A percentile compares a stretch with the other conserved stretches of the same genome.
phyloP scores from a whole-genome alignment of 2,329 filamentous ascomycete species.

The Alternaria viburni region DNA sequence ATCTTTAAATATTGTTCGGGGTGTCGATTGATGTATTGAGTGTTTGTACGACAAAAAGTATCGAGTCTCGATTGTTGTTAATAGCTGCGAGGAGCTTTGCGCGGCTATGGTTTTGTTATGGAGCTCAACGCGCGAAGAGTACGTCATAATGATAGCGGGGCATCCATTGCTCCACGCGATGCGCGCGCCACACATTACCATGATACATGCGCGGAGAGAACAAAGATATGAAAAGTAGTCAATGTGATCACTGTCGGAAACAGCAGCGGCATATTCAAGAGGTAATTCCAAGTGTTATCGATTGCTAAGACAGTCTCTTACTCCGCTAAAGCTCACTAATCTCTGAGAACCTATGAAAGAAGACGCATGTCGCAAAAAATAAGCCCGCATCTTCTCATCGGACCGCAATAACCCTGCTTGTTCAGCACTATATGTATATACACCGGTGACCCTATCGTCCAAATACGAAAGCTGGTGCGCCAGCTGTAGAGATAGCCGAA shows the following conservation, averaged over 20 bases:
- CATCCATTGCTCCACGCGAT: constrained; percentile 17
- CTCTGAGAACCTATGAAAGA: not conserved
- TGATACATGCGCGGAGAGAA: not conserved
- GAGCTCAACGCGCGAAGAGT: constrained; percentile 9
- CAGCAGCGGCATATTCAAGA: not conserved
- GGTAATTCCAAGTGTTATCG: constrained; percentile 1
- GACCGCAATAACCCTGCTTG: constrained; percentile 11
- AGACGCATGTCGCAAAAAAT: constrained; percentile 2
- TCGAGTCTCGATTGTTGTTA: not conserved
- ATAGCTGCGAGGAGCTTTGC: constrained; percentile 11
- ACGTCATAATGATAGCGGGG: constrained; percentile 34
- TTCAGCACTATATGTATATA: constrained; percentile 23
- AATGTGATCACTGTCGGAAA: not conserved
- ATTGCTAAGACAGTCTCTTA: constrained; percentile 17
- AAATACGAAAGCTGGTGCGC: not conserved
- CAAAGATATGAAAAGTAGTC: not conserved
- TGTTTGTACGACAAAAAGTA: not conserved
- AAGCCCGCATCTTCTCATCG: not conserved
- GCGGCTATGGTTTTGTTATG: constrained; percentile 15
- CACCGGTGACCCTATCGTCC: constrained; percentile 3
- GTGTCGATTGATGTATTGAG: not conserved
- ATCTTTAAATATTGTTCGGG: constrained; percentile 34
- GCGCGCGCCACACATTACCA: constrained; percentile 22
- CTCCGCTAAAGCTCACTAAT: constrained; percentile 5
- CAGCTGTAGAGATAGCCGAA: not conserved